phyloP scores from a whole-genome alignment of 2,329 filamentous ascomycete species.

The Hortaea sp. region DNA sequence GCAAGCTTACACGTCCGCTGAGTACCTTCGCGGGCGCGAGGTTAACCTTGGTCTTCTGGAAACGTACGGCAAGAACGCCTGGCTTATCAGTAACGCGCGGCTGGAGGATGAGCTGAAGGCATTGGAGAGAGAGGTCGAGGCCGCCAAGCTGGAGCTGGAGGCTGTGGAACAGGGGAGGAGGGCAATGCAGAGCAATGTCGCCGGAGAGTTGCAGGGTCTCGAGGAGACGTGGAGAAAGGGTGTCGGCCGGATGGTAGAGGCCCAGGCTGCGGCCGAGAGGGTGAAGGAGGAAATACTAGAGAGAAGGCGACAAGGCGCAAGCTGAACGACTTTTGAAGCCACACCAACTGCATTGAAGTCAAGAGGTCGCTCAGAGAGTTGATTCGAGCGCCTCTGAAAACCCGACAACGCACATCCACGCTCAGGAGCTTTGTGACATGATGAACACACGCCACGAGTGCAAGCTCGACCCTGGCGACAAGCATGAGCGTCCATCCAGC shows the following conservation, averaged over 20 bases:
- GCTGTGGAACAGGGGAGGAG: slow-evolving; percentile 61
- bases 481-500: background rate
- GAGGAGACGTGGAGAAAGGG: slow-evolving; percentile 73
- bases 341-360: background rate
- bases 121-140: slow-evolving; percentile 66
- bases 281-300: slow-evolving; percentile 58
- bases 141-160: slow-evolving; percentile 59
- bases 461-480: background rate
- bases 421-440: background rate
- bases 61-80: slow-evolving; percentile 75
- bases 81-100: slow-evolving; percentile 76
- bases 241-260: slow-evolving; percentile 71
- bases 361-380: background rate
- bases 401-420: background rate
- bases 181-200: slow-evolving; percentile 58
- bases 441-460: background rate
- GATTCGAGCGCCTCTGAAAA: background rate
- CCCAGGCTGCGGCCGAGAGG: slow-evolving; percentile 71
- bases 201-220: slow-evolving; percentile 60
- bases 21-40: slow-evolving; percentile 47
- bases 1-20: slow-evolving; percentile 47
- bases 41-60: slow-evolving; percentile 66
- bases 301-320: slow-evolving; percentile 40
- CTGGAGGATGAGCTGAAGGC: slow-evolving; percentile 60
- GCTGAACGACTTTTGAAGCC: background rate